These are phyloP conservation scores for Poterioochromonas sp. DNA, from an alignment of 352 stramenopile species.

Conservation along the genomic window DNA sequence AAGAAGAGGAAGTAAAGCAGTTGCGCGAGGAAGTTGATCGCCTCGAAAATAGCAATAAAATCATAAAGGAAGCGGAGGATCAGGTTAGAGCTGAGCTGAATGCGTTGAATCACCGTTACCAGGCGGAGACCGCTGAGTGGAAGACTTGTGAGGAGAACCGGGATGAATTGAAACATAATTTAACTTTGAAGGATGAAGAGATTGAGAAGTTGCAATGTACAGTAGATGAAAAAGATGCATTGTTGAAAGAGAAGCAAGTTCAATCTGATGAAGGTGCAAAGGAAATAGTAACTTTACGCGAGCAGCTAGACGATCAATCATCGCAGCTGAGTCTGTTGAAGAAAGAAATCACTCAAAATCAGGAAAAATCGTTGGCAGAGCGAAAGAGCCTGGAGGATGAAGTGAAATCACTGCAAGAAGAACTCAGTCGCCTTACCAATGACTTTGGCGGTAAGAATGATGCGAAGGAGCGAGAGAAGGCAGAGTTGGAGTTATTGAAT, in stretches of 20 bases:
- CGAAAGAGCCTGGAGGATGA: not conserved
- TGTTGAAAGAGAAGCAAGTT: not conserved
- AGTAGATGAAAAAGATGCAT: not conserved
- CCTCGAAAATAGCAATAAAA: not conserved
- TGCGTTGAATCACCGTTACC: not conserved
- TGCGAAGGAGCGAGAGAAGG: not conserved
- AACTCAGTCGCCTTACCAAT: not conserved
- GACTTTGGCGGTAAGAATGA: not conserved
- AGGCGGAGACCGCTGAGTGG: not conserved
- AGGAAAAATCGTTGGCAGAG: not conserved
- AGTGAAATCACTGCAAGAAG: not conserved
- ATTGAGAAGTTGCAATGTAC: not conserved
- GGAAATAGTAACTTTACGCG: no score
- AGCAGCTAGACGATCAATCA: no score
- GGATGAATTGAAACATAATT: not conserved
- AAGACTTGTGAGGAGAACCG: not conserved
- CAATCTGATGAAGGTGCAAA: not conserved
- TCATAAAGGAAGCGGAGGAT: not conserved
- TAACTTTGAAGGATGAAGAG: not conserved
- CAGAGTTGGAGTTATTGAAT: not conserved
- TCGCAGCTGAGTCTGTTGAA: not conserved
- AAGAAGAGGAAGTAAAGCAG: not conserved
- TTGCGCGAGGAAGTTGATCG: not conserved
- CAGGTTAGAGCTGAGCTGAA: not conserved
- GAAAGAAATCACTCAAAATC: not conserved